Evolutionary conservation across 1,284 basidiomycete genomes (phyloP).

Genomic region (Stygiomarasmius scandens): DNA sequence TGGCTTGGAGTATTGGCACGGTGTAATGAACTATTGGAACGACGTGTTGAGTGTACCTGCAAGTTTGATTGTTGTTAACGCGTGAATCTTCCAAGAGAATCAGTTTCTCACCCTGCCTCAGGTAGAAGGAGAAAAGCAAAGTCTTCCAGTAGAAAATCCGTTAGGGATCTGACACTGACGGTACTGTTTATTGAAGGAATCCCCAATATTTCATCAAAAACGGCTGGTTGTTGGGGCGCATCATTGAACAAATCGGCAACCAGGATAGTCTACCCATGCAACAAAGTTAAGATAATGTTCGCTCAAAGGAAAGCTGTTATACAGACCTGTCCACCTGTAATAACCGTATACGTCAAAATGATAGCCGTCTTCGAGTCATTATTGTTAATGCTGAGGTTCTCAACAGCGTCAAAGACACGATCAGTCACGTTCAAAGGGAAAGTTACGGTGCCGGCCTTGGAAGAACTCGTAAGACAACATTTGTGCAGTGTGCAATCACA

Average conservation of each 20-base stretch:
- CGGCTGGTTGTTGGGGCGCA: background rate
- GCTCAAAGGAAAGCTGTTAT: background rate
- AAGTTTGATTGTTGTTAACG: background rate
- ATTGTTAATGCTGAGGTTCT: conserved; percentile 49
- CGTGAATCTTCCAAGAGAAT: background rate
- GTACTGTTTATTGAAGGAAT: background rate
- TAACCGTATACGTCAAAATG: conserved; percentile 41
- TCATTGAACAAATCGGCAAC: background rate
- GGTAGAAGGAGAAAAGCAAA: background rate
- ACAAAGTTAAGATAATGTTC: no score
- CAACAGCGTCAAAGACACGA: conserved; percentile 46
- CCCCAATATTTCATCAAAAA: background rate
- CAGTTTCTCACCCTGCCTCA: background rate
- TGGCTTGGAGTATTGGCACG: background rate
- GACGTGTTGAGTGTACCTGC: background rate
- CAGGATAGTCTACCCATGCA: background rate
- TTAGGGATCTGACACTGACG: background rate
- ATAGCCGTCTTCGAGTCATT: conserved; percentile 62
- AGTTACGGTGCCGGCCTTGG: conserved; percentile 56
- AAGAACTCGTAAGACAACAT: no score
- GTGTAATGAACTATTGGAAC: background rate
- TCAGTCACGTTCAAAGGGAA: conserved; percentile 40
- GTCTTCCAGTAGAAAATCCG: background rate
- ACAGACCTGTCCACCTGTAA: background rate
- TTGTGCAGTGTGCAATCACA: no score